Conservation (phyloP, 495 filamentous ascomycete genomes). For the Talaromyces wortmannii region DNA sequence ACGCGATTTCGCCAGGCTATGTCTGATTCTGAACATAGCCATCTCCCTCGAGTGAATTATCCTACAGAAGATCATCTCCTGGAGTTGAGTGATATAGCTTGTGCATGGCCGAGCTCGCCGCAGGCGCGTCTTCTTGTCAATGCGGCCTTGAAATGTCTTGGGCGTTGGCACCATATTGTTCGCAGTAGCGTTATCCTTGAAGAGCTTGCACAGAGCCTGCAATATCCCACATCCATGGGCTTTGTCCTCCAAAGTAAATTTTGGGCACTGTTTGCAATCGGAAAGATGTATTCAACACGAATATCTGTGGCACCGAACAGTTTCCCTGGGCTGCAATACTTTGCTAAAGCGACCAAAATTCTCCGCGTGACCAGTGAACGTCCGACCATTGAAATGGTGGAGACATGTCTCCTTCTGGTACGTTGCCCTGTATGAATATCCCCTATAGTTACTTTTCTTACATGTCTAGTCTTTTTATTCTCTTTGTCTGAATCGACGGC, state of each 20-base stretch:
- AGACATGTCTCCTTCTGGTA: constrained; percentile 20
- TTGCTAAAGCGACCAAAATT: constrained; percentile 20
- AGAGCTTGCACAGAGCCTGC: constrained; percentile 15
- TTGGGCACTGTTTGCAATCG: constrained; percentile 24
- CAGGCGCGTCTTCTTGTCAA: constrained; percentile 18
- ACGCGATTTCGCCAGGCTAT: constrained; percentile 24
- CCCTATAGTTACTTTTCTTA: background rate
- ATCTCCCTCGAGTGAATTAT: constrained; percentile 21
- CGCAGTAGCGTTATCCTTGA: constrained; percentile 18
- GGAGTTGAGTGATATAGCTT: constrained; percentile 7
- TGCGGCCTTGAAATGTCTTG: constrained; percentile 18
- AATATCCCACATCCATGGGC: constrained; percentile 9
- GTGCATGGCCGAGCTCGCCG: constrained; percentile 17
- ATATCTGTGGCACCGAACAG: constrained; percentile 3
- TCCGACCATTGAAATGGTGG: too few species aligned
- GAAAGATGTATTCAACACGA: constrained; percentile 21
- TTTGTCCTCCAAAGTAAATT: constrained; percentile 19
- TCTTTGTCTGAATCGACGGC: constrained; percentile 23
- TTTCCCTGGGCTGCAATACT: constrained; percentile 21
- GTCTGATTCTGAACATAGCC: constrained; percentile 11
- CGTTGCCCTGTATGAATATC: background rate
- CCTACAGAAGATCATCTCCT: constrained; percentile 15
- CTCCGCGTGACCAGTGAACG: constrained; percentile 19
- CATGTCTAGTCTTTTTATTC: constrained; percentile 29
- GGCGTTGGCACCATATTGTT: constrained; percentile 22